These are phyloP conservation scores for Gnomoniopsis smithogilvyi DNA, from an alignment of 2,329 filamentous ascomycete species.

Conservation along the genomic window DNA sequence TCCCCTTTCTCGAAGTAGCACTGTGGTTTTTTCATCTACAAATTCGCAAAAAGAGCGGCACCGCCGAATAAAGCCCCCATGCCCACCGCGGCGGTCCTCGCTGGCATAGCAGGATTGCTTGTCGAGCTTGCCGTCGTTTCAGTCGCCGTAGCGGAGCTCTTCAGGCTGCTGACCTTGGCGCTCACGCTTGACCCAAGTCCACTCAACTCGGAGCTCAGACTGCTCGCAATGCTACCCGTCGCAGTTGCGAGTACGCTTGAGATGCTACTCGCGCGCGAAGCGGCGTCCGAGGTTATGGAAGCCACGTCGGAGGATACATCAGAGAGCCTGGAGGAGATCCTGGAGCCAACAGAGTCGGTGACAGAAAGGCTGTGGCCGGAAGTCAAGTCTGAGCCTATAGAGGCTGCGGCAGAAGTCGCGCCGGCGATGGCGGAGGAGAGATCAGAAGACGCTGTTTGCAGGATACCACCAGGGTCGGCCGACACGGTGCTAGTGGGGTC, in stretches of 20 bases:
- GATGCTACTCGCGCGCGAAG: conserved; percentile 21
- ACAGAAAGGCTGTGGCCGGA: neutral
- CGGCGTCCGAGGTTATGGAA: conserved; percentile 22
- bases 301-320: conserved; percentile 22
- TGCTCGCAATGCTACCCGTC: conserved; percentile 23
- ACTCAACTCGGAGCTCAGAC: conserved; percentile 17
- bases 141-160: conserved; percentile 9
- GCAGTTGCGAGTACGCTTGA: conserved; percentile 26
- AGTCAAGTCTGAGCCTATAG: conserved; percentile 12
- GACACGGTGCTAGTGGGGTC: neutral
- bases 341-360: neutral
- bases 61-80: conserved; percentile 46
- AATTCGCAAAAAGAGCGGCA: conserved; percentile 41
- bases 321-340: conserved; percentile 23
- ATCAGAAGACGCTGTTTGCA: conserved; percentile 15
- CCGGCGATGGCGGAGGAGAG: conserved; percentile 24
- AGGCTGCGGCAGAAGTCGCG: conserved; percentile 19
- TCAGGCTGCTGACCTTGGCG: neutral
- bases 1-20: neutral
- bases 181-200: conserved; percentile 18
- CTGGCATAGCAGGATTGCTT: conserved; percentile 28
- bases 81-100: conserved; percentile 39
- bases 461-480: conserved; percentile 7
- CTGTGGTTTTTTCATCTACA: conserved; percentile 31
- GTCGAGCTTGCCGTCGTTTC: conserved; percentile 9